Evolutionary conservation across 257 asterid genomes (phyloP), one percentile per base, ranked within the genome.

Genomic region (Echium plantagineum): DNA sequence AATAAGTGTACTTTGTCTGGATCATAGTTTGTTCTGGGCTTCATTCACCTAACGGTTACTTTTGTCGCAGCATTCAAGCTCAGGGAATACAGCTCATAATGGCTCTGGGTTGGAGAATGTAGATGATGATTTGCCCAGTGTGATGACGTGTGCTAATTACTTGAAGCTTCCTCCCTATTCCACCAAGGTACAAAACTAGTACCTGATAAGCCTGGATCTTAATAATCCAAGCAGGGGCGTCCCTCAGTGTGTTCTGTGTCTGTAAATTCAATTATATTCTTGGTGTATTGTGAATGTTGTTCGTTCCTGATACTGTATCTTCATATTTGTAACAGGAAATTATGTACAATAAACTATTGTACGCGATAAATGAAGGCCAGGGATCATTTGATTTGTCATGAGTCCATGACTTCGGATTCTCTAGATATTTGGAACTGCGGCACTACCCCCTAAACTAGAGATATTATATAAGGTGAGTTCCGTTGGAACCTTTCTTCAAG

Each of bases 101-200:
- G 88, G 88, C 55, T 67, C 75, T 51, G 89, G 86, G 70, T 81
- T 85, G 6, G 99, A 94, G 71, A 78, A 95, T 38, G 95, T 89
- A 0, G 97, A 94, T 60, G 90, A 85, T 31, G 99, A 94, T 79
- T 80, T 94, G 62, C 99, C 99, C 55, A 94, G 99, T 55, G 97
- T 94, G 66, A 94, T 89, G 99, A 94, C 99, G 20, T 94, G 99
- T 79, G 97, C 97, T 16, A 94, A 94, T 78, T 94, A 94, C 79
- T 80, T 94, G 81, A 94, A 94, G 82, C 97, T 94, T 74, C 99
- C 99, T 58, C 95, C 99, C 8, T 94, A 94, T 72, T 89, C 99
- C 59, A 81, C 94, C 28, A 94, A 94, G 97, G 99, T 90, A 75
- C 10, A 26, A 61, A 55, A 24, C 62, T 56, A 48, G 49, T 13